Evolutionary conservation across 2,329 filamentous ascomycete genomes (phyloP).

Genomic region (Calonectria honghensis): DNA sequence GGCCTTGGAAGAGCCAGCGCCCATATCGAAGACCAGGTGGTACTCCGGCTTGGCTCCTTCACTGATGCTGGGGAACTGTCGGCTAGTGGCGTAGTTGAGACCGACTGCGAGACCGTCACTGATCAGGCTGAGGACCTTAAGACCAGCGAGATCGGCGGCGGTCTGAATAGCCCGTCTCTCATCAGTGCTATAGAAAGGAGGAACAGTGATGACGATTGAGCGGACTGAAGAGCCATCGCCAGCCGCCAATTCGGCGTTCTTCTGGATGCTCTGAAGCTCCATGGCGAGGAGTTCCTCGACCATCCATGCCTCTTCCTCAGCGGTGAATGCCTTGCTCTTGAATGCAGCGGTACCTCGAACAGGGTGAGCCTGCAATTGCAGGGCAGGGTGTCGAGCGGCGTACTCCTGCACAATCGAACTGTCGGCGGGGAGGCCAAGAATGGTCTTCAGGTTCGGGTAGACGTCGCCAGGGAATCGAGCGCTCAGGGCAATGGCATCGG

Average conservation of each 20-base stretch:
- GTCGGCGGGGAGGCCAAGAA: constrained; percentile 84
- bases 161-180: constrained; percentile 91
- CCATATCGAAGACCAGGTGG: constrained; percentile 98
- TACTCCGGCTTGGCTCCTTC: constrained; percentile 91
- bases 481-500: constrained; percentile 90
- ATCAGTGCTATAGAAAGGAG: constrained; percentile 91
- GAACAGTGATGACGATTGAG: constrained; percentile 91
- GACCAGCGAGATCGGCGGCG: constrained; percentile 89
- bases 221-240: constrained; percentile 84
- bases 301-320: constrained; percentile 80
- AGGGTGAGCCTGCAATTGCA: constrained; percentile 79
- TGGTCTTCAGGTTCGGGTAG: constrained; percentile 93
- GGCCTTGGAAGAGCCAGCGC: constrained; percentile 93
- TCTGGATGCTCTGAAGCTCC: constrained; percentile 93
- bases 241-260: constrained; percentile 89
- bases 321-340: constrained; percentile 81
- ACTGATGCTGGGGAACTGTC: constrained; percentile 89
- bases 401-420: constrained; percentile 81
- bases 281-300: constrained; percentile 97
- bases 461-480: constrained; percentile 94
- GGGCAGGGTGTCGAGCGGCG: constrained; percentile 83
- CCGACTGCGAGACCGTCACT: constrained; percentile 95
- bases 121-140: constrained; percentile 89
- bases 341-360: constrained; percentile 84
- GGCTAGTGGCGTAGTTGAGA: constrained; percentile 93